A percentile compares a stretch with the other conserved stretches of the same genome.
Conservation (phyloP, 164 flowering plant species). For the Vitis labrusca region DNA sequence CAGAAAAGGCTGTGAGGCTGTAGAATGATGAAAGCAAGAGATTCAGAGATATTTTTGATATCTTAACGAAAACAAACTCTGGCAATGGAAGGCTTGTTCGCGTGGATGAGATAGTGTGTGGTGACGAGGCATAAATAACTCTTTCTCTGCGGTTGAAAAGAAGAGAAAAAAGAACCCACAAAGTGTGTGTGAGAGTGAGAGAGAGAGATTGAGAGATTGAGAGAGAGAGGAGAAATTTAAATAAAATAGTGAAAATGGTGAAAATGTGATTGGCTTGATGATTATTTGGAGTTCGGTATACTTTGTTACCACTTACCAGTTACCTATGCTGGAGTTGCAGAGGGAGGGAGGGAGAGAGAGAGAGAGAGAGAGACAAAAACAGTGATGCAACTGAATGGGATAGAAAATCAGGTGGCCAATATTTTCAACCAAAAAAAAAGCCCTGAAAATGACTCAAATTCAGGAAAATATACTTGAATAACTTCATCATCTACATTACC, state of each 20-base stretch:
- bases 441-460: background rate
- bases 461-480: background rate
- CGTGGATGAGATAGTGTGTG: slow-evolving; percentile 37
- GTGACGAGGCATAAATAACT: slow-evolving; percentile 36
- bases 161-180: background rate
- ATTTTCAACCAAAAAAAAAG: background rate
- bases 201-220: slow-evolving; percentile 1
- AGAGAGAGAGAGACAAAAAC: slow-evolving; percentile 4
- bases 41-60: slow-evolving; percentile 13
- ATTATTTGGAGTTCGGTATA: background rate
- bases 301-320: background rate
- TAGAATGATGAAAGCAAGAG: slow-evolving; percentile 2
- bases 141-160: slow-evolving; percentile 3
- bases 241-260: background rate
- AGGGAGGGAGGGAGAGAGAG: background rate
- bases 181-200: too few relatives aligned
- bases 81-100: slow-evolving; percentile 19
- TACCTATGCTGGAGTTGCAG: background rate
- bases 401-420: too few relatives aligned
- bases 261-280: background rate
- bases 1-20: slow-evolving; percentile 2
- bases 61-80: slow-evolving; percentile 13
- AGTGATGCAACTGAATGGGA: background rate
- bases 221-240: background rate
- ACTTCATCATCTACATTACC: background rate